phyloP scores from a whole-genome alignment of 208 protist species.

The Leptomonas seymouri region DNA sequence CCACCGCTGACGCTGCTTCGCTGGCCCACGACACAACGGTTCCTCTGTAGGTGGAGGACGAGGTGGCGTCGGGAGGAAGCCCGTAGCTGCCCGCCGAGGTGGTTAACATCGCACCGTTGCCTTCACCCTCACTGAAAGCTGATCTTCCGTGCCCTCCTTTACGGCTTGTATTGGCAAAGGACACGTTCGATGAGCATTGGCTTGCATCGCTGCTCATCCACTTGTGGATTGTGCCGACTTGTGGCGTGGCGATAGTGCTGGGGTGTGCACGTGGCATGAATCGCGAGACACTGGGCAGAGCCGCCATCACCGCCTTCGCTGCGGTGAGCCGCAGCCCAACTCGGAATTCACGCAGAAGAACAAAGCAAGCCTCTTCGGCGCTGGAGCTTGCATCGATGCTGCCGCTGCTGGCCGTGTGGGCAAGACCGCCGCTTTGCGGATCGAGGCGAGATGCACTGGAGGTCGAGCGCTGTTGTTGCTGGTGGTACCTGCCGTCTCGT shows the following conservation, averaged over 20 bases:
- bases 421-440: no score
- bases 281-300: slow-evolving; percentile 20
- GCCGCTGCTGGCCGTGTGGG: not conserved
- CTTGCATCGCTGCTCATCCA: not conserved
- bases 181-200: not conserved
- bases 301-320: slow-evolving; percentile 12
- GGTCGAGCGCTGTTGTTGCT: not conserved
- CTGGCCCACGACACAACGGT: slow-evolving; percentile 23
- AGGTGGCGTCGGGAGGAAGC: not conserved
- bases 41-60: slow-evolving; percentile 1
- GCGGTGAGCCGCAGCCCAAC: slow-evolving; percentile 33
- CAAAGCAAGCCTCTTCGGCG: slow-evolving; percentile 13
- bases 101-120: no score
- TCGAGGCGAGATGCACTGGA: not conserved
- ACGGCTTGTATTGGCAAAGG: no score
- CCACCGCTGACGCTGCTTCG: slow-evolving; percentile 13
- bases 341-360: slow-evolving; percentile 40
- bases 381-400: not conserved
- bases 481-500: not conserved
- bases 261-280: slow-evolving; percentile 11
- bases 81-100: not conserved
- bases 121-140: no score
- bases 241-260: not conserved
- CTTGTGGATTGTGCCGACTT: not conserved
- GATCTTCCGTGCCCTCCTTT: no score